phyloP scores from a whole-genome alignment of 2,329 filamentous ascomycete species.

The Neospermospora avenae region DNA sequence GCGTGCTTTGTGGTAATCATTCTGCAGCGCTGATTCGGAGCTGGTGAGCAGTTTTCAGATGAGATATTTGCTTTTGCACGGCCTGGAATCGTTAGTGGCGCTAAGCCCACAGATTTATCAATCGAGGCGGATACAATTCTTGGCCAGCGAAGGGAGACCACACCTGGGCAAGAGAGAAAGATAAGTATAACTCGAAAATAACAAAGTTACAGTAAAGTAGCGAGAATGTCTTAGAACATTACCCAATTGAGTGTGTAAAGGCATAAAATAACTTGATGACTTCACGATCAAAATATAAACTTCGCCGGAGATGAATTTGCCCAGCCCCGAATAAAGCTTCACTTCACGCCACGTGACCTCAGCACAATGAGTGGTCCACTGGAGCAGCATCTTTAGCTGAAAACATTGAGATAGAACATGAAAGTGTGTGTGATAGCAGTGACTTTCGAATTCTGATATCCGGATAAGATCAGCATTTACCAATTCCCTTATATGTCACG shows the following conservation, averaged over 20 bases:
- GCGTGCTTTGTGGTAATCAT: neutral
- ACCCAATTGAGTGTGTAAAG: too few species aligned
- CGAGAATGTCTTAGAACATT: too few species aligned
- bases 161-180: too few species aligned
- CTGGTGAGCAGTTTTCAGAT: neutral
- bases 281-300: too few species aligned
- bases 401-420: neutral
- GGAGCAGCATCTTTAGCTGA: neutral
- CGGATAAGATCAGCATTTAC: neutral
- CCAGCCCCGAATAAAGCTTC: too few species aligned
- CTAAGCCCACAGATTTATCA: neutral
- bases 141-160: too few species aligned
- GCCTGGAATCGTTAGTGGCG: neutral
- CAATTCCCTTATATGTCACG: neutral
- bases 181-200: too few species aligned
- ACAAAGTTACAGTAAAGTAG: too few species aligned
- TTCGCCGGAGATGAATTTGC: too few species aligned
- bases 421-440: neutral
- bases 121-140: too few species aligned
- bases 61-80: neutral
- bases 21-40: slow-evolving; percentile 1
- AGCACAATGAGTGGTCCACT: neutral
- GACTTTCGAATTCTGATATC: too few species aligned
- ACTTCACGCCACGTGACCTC: neutral
- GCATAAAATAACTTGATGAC: too few species aligned